Evolutionary conservation across 2,329 filamentous ascomycete species (phyloP).

Genomic region (Paecilomyces dactylethromorphus): DNA sequence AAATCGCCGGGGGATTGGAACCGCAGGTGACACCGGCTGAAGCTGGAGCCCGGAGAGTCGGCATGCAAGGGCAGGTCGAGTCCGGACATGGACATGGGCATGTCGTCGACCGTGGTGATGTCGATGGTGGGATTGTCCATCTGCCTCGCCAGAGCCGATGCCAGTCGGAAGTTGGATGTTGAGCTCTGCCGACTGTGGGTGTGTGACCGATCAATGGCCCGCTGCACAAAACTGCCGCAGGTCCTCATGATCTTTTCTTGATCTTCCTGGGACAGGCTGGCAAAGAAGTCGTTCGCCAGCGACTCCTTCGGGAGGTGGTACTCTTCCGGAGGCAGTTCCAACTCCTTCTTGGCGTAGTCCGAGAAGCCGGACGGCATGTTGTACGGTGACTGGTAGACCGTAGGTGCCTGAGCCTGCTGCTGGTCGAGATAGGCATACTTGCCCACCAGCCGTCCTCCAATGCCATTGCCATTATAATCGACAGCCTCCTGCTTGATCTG

Average conservation of each 20-base stretch:
- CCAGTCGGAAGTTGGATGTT: slow-evolving; percentile 30
- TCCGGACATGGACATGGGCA: slow-evolving; percentile 28
- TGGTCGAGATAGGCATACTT: slow-evolving; percentile 35
- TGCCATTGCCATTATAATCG: slow-evolving; percentile 22
- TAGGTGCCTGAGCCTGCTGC: slow-evolving; percentile 28
- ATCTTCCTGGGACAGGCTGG: slow-evolving; percentile 29
- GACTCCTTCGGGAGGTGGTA: slow-evolving; percentile 31
- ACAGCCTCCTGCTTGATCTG: slow-evolving; percentile 23
- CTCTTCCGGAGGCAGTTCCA: slow-evolving; percentile 25
- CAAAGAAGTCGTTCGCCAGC: slow-evolving; percentile 36
- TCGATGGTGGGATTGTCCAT: slow-evolving; percentile 36
- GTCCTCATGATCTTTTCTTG: slow-evolving; percentile 38
- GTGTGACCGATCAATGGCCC: slow-evolving; percentile 29
- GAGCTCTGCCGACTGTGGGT: slow-evolving; percentile 32
- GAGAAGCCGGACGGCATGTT: slow-evolving; percentile 37
- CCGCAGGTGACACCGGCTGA: slow-evolving; percentile 35
- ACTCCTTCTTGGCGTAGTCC: slow-evolving; percentile 34
- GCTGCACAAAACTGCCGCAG: slow-evolving; percentile 35
- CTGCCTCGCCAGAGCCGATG: slow-evolving; percentile 32
- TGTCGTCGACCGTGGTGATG: slow-evolving; percentile 33
- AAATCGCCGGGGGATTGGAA: slow-evolving; percentile 38
- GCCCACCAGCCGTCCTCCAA: slow-evolving; percentile 26
- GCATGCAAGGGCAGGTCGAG: slow-evolving; percentile 33
- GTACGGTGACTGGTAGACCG: slow-evolving; percentile 38
- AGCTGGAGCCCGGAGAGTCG: slow-evolving; percentile 37